Base-by-base conservation (phyloP, 2,329 filamentous ascomycete genomes). In the Penicillium glabrum region DNA sequence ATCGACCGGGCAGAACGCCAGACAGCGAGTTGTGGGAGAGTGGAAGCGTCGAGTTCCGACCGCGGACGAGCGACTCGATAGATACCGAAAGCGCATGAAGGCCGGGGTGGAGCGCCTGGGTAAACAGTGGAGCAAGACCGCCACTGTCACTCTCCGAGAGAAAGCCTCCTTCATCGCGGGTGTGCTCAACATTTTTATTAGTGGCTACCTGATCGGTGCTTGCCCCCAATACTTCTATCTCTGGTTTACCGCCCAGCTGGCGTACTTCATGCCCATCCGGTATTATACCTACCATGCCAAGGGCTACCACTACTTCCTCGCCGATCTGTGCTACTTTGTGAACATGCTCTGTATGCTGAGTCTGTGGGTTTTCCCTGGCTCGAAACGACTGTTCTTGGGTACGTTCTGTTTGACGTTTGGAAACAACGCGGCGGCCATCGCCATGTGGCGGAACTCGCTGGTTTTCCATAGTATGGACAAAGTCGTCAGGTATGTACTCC, bases 391-490 rank as follows among this genome's bases (percentile, higher is more conserved):
- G 16, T 93, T 99, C 74, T 95, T 96, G 62, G 88, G 91, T 64
- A 89, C 91, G 1, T 99, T 93, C 75, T 98, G 95, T 69, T 81
- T 99, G 33, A 90, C 93, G 10, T 96, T 91, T 70, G 95, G 95
- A 61, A 99, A 99, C 77, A 99, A 99, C 71, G 95, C 95, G 21
- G 87, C 97, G 46, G 95, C 95, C 13, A 98, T 99, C 73, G 92
- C 95, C 71, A 95, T 99, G 93, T 99, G 95, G 95, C 87, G 95
- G 62, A 99, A 99, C 74, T 97, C 93, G 31, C 85, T 99, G 70
- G 95, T 99, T 46, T 99, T 99, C 75, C 95, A 99, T 80, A 96
- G 91, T 71, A 87, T 99, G 76, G 95, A 99, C 82, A 99, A 99
- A 77, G 92, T 98, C 59, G 96, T 93, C 13, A 95, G 91, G 72